These are phyloP conservation scores for Phytopythium litorale DNA, from an alignment of 352 stramenopile genomes.

Conservation along the genomic window DNA sequence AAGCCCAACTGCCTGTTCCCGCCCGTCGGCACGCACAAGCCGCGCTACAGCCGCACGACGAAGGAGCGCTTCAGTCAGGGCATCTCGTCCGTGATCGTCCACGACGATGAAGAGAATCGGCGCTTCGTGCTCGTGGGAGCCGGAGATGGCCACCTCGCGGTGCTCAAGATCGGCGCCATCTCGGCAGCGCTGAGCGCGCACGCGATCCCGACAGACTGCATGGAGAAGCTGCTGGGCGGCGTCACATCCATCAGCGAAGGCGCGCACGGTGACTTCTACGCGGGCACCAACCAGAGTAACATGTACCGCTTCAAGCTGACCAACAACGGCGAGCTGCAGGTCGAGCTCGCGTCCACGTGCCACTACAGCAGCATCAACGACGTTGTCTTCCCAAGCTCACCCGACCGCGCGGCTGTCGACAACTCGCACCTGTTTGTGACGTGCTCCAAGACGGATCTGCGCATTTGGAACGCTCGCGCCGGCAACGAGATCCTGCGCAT, in stretches of 20 bases:
- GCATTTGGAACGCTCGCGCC: constrained; percentile 93
- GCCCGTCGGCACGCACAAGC: constrained; percentile 73
- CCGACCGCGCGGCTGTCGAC: constrained; percentile 44
- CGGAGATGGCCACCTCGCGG: constrained; percentile 89
- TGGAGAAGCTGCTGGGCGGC: constrained; percentile 87
- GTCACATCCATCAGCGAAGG: constrained; percentile 90
- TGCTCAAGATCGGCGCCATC: constrained; percentile 31
- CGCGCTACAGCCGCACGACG: constrained; percentile 87
- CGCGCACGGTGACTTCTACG: constrained; percentile 85
- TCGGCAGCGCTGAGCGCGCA: constrained; percentile 61
- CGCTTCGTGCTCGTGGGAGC: constrained; percentile 88
- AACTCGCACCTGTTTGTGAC: constrained; percentile 95
- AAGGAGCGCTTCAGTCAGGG: constrained; percentile 93
- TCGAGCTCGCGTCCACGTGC: constrained; percentile 86
- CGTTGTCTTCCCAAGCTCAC: constrained; percentile 87
- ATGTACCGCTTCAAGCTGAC: constrained; percentile 88
- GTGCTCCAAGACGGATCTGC: constrained; percentile 93
- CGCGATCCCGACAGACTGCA: constrained; percentile 56
- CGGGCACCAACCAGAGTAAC: constrained; percentile 93
- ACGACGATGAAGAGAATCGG: constrained; percentile 87
- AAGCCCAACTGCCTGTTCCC: constrained; percentile 82
- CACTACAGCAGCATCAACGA: constrained; percentile 93
- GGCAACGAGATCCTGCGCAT: constrained; percentile 95
- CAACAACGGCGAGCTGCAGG: constrained; percentile 30
- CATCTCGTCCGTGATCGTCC: constrained; percentile 82